Conservation (phyloP, 805 yeast species). For the Wickerhamiella dianesei region DNA sequence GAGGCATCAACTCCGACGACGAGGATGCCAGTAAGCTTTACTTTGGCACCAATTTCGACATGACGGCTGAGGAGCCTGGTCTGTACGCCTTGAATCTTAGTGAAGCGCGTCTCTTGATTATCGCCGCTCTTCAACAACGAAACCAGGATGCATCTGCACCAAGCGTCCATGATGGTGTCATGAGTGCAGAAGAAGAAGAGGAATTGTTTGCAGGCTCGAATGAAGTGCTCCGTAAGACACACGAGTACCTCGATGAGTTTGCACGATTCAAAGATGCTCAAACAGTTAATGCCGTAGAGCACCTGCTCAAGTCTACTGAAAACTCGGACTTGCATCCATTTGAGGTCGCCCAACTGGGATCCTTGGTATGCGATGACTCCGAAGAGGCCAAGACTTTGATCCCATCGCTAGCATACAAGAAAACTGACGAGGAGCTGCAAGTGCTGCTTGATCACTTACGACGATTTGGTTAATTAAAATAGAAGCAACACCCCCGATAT, state of each 20-base stretch:
- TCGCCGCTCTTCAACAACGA: conserved; percentile 77
- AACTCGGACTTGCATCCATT: conserved; percentile 79
- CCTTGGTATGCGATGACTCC: conserved; percentile 87
- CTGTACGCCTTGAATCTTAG: conserved; percentile 76
- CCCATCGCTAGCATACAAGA: conserved; percentile 73
- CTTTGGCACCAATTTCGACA: conserved; percentile 85
- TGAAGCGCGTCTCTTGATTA: conserved; percentile 78
- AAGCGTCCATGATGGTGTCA: conserved; percentile 15
- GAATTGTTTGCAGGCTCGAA: conserved; percentile 23
- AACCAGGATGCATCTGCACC: conserved; percentile 32
- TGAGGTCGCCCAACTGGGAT: conserved; percentile 81
- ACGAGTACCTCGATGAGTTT: conserved; percentile 72
- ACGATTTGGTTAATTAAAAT: conserved; percentile 16
- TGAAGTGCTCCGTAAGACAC: conserved; percentile 72
- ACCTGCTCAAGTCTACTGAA: conserved; percentile 59
- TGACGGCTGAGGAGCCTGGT: conserved; percentile 58
- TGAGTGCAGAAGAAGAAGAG: conserved; percentile 14
- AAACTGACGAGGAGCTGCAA: conserved; percentile 75
- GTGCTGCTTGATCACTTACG: conserved; percentile 78
- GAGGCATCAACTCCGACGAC: conserved; percentile 37
- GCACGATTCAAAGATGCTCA: conserved; percentile 86
- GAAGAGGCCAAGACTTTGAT: conserved; percentile 93
- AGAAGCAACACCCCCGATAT: no score
- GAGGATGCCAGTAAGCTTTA: conserved; percentile 81
- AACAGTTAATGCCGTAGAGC: conserved; percentile 87